Evolutionary conservation across 2,329 filamentous ascomycete species (phyloP).

Genomic region (Paecilomyces dactylethromorphus): DNA sequence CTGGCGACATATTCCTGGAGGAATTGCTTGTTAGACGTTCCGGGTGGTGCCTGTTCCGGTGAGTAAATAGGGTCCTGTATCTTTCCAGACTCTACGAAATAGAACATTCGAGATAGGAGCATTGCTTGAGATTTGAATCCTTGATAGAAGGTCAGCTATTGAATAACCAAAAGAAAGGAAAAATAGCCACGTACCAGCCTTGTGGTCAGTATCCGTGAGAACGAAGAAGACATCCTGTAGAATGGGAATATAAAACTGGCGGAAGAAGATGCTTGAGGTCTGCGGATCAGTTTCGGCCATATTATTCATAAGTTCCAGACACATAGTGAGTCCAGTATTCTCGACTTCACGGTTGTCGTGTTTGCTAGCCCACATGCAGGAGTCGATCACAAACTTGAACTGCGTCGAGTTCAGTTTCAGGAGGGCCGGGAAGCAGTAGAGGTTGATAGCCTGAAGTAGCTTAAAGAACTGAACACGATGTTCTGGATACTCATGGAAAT

Average conservation of each 20-base stretch:
- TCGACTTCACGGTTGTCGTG: constrained; percentile 98
- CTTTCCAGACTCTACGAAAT: constrained; percentile 84
- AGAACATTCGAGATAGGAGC: constrained; percentile 91
- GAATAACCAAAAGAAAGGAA: background rate
- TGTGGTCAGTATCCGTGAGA: constrained; percentile 94
- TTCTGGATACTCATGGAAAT: constrained; percentile 98
- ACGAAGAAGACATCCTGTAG: constrained; percentile 98
- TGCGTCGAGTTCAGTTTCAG: constrained; percentile 91
- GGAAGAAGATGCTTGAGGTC: constrained; percentile 93
- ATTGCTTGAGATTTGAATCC: constrained; percentile 96
- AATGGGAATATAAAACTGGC: constrained; percentile 92
- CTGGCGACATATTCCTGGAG: constrained; percentile 79
- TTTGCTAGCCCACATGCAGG: constrained; percentile 99
- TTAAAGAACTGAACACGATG: constrained; percentile 99
- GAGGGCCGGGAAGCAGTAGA: constrained; percentile 92
- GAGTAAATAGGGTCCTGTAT: constrained; percentile 88
- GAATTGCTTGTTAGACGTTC: constrained; percentile 87
- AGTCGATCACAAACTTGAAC: constrained; percentile 99
- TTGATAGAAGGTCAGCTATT: constrained; percentile 13
- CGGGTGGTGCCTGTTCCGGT: constrained; percentile 70
- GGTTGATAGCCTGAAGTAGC: constrained; percentile 87
- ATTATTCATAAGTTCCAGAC: constrained; percentile 92
- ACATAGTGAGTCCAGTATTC: constrained; percentile 95
- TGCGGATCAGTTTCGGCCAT: constrained; percentile 84
- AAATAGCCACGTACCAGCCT: constrained; percentile 56